Evolutionary conservation across 2,329 filamentous ascomycete species (phyloP).

Genomic region (Fusarium tanahbumbuense): DNA sequence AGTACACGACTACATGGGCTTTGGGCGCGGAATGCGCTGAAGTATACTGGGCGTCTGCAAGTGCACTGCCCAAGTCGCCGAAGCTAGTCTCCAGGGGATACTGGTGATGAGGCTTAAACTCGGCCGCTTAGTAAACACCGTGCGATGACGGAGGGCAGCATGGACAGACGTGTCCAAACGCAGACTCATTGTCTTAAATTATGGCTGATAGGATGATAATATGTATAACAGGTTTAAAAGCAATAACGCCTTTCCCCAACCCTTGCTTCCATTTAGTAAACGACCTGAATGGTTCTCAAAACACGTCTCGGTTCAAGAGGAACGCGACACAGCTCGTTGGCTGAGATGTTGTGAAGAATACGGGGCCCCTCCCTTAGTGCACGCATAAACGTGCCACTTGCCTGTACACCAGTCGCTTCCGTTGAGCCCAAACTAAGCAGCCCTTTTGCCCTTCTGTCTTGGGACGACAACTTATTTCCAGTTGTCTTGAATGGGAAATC

Average conservation of each 20-base stretch:
- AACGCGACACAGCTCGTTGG: not conserved
- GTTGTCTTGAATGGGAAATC: too few species aligned
- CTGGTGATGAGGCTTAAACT: too few species aligned
- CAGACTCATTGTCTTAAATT: fast-evolving
- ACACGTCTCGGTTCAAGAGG: not conserved
- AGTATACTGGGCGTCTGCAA: too few species aligned
- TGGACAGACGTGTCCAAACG: fast-evolving
- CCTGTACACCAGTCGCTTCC: fast-evolving
- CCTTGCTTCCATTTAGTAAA: fast-evolving
- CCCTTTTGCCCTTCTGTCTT: not conserved
- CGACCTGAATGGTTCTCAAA: not conserved
- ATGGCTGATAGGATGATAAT: not conserved
- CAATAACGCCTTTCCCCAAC: not conserved
- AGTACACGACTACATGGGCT: too few species aligned
- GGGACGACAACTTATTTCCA: fast-evolving
- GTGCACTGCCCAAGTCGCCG: too few species aligned
- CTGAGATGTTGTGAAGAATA: not conserved
- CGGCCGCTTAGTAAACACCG: not conserved
- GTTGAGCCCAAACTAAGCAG: not conserved
- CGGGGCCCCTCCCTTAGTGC: fast-evolving
- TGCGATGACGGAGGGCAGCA: fast-evolving
- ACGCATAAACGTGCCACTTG: not conserved
- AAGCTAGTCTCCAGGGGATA: too few species aligned
- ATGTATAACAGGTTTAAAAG: not conserved
- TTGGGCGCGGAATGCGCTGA: too few species aligned